Evolutionary conservation across 192 early-diverging fungal genomes (phyloP), one percentile per base, ranked within the genome.

Genomic region (Entomortierella beljakovae): DNA sequence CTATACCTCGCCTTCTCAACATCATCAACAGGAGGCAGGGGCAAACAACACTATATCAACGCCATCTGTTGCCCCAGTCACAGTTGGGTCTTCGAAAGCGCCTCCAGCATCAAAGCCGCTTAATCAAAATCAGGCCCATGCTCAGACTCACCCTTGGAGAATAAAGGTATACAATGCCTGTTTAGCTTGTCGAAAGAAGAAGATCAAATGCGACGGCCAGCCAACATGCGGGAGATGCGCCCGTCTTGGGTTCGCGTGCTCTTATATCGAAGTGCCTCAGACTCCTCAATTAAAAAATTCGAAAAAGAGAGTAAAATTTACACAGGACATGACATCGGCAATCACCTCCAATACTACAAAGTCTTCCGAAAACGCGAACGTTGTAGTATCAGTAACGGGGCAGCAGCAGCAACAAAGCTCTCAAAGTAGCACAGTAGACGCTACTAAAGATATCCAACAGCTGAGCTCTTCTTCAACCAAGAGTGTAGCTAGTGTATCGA

Each of bases 81-180:
- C 40, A 16, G 33, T 40, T 20, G 35, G 32, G 4, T 53, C 59
- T 34, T 18, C 25, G 43, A 66, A 48, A 32, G 60, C 16, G 31
- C 33, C 33, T 43, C 40, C 57, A 11, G 37, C 28, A 11, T 3
- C 71, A 6, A 52, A 68, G 16, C 31, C 28, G 1, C 40, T 79
- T 31, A 79, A 79, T 33, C 75, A 79, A 57, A 79, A 79, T 34
- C 75, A 79, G 32, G 67, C 65, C 25, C 75, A 79, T 33, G 75
- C 75, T 1, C 75, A 70, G 38, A 70, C 75, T 3, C 75, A 79
- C 33, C 75, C 75, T 25, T 79, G 75, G 71, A 62, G 82, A 22
- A 80, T 83, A 26, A 83, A 83, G 53, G 80, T 83, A 34, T 81
- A 80, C 48, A 83, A 74, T 13, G 82, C 82, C 0, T 83, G 82